Percentiles rank a stretch among this genome's conserved stretches.
Evolutionary conservation across 768 basidiomycete genomes (phyloP).

Genomic region (Tulasnella sp.): DNA sequence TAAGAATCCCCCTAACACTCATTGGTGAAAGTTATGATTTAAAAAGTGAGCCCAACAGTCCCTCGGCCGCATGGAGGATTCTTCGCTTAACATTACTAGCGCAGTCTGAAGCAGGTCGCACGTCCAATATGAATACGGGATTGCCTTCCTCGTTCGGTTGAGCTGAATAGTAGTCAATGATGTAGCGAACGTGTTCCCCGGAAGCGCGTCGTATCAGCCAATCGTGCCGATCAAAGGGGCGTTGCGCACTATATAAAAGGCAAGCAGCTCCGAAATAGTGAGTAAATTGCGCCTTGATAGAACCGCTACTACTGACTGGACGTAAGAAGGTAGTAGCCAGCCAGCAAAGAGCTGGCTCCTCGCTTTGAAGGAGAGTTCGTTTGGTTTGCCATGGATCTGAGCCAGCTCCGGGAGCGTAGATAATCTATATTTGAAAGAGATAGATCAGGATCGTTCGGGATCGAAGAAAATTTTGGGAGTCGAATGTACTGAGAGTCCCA

Average conservation of each 20-base stretch:
- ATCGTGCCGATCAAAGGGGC: constrained; percentile 96
- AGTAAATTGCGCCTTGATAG: background rate
- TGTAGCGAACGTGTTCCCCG: constrained; percentile 78
- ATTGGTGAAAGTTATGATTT: too few species aligned
- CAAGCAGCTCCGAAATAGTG: background rate
- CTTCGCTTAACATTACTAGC: constrained; percentile 43
- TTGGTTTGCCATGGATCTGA: constrained; percentile 78
- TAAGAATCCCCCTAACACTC: too few species aligned
- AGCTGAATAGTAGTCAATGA: constrained; percentile 97
- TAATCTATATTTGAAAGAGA: background rate
- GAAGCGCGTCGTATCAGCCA: constrained; percentile 82
- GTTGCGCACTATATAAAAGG: constrained; percentile 57
- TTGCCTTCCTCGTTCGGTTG: constrained; percentile 81
- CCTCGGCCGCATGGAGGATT: too few species aligned
- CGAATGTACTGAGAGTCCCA: constrained; percentile 41
- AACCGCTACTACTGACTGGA: constrained; percentile 52
- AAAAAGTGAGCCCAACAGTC: too few species aligned
- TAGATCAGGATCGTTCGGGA: background rate
- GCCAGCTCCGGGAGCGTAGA: constrained; percentile 43
- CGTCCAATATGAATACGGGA: constrained; percentile 90
- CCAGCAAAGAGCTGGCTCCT: constrained; percentile 75
- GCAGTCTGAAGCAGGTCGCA: constrained; percentile 85
- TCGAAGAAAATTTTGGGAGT: background rate
- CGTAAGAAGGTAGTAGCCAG: constrained; percentile 75
- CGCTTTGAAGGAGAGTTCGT: constrained; percentile 89